Percentiles rank a stretch among this genome's conserved stretches.
phyloP scores from a whole-genome alignment of 805 yeast species.

The Schwanniomyces yamadae region DNA sequence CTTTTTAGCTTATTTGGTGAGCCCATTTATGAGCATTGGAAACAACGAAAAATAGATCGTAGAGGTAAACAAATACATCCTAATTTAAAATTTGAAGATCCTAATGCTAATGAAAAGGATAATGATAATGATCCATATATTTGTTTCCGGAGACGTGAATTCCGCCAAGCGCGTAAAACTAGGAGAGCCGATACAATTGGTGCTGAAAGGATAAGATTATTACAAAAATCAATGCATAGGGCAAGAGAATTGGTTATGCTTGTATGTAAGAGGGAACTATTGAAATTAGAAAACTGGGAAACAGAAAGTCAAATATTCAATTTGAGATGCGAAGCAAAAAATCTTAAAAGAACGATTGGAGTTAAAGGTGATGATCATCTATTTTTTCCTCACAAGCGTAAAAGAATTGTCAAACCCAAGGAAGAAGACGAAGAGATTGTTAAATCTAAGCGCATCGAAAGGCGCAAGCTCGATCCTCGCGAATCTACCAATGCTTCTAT shows the following conservation, averaged over 20 bases:
- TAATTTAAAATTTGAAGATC: conserved; percentile 77
- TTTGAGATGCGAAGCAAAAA: conserved; percentile 68
- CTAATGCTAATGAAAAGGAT: conserved; percentile 72
- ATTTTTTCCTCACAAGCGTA: conserved; percentile 73
- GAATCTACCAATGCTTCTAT: conserved; percentile 12
- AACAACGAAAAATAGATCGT: conserved; percentile 63
- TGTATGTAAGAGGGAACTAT: conserved; percentile 73
- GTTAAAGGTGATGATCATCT: conserved; percentile 85
- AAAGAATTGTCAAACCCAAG: conserved; percentile 39
- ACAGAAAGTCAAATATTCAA: conserved; percentile 69
- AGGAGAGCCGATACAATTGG: conserved; percentile 91
- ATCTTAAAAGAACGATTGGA: conserved; percentile 69
- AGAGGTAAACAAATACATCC: conserved; percentile 75
- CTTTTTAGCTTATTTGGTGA: conserved; percentile 62
- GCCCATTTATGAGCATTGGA: conserved; percentile 79
- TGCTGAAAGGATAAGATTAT: conserved; percentile 72
- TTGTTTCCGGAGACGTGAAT: conserved; percentile 92
- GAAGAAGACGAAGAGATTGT: conserved; percentile 34
- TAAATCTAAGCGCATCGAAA: conserved; percentile 22
- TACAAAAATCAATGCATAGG: conserved; percentile 73
- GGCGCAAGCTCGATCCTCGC: conserved; percentile 18
- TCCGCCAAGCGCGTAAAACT: conserved; percentile 93
- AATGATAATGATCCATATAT: conserved; percentile 88
- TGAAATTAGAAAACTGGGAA: conserved; percentile 59
- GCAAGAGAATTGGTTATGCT: conserved; percentile 68